phyloP scores from a whole-genome alignment of 192 early-diverging fungal genomes.

The Backusella luteola region DNA sequence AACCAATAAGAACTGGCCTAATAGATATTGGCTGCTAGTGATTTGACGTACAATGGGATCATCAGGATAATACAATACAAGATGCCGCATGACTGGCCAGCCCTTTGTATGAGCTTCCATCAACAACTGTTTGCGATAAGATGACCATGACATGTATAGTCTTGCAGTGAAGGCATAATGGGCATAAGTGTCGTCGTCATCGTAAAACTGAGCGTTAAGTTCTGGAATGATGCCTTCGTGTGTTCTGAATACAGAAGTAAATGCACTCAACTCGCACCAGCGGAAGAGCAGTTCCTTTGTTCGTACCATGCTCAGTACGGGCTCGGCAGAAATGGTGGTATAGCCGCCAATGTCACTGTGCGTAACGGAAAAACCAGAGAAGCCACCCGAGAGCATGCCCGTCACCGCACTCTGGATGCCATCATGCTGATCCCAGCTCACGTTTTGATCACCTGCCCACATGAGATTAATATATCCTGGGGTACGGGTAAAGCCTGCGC shows the following conservation, averaged over 20 bases:
- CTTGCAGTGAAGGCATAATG: constrained; percentile 30
- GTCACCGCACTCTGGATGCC: constrained; percentile 41
- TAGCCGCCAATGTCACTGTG: constrained; percentile 42
- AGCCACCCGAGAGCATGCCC: constrained; percentile 37
- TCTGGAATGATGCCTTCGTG: constrained; percentile 30
- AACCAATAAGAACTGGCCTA: constrained; percentile 34
- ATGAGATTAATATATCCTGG: constrained; percentile 36
- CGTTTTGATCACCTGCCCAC: constrained; percentile 40
- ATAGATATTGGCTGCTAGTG: constrained; percentile 38
- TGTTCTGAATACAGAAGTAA: constrained; percentile 35
- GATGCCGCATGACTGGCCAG: constrained; percentile 35
- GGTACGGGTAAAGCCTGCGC: constrained; percentile 29
- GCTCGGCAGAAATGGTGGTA: constrained; percentile 20
- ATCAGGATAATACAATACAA: constrained; percentile 34
- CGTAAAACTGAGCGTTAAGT: constrained; percentile 40
- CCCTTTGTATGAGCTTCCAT: constrained; percentile 31
- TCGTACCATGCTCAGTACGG: constrained; percentile 25
- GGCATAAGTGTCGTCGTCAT: constrained; percentile 25
- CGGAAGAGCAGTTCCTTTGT: constrained; percentile 31
- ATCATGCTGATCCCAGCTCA: constrained; percentile 41
- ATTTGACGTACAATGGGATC: constrained; percentile 28
- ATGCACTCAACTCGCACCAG: constrained; percentile 42
- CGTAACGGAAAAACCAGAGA: constrained; percentile 35
- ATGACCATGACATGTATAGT: constrained; percentile 25
- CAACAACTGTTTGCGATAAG: constrained; percentile 30